Conservation (phyloP, 208 protist genomes). For the Trypanosoma rangeli region DNA sequence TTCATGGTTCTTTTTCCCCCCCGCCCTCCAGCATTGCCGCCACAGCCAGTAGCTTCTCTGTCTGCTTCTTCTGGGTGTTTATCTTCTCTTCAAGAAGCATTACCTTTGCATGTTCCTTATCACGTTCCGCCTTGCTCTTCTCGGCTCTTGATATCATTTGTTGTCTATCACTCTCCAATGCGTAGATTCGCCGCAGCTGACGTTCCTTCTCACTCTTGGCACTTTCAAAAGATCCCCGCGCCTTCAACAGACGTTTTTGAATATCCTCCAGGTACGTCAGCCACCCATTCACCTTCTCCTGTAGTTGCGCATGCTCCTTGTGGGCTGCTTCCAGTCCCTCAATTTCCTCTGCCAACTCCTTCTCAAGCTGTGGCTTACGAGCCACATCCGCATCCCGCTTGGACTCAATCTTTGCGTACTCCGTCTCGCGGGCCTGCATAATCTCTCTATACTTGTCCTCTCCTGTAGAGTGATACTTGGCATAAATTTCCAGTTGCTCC, state of each 20-base stretch:
- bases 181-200: constrained; percentile 39
- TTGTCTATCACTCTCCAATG: constrained; percentile 47
- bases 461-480: constrained; percentile 35
- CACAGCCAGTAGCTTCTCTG: constrained; percentile 43
- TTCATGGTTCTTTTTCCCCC: constrained; percentile 2
- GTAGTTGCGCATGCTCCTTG: constrained; percentile 36
- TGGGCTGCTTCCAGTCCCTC: constrained; percentile 26
- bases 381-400: constrained; percentile 35
- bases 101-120: constrained; percentile 51
- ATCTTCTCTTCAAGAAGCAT: constrained; percentile 48
- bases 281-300: constrained; percentile 49
- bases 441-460: constrained; percentile 54
- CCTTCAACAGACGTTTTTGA: constrained; percentile 47
- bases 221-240: constrained; percentile 56
- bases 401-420: constrained; percentile 44
- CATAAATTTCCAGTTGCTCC: constrained; percentile 68
- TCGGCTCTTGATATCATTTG: constrained; percentile 38
- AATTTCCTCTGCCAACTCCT: constrained; percentile 39
- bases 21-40: constrained; percentile 31
- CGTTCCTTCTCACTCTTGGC: constrained; percentile 53
- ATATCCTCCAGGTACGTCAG: constrained; percentile 43
- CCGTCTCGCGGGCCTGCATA: constrained; percentile 43
- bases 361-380: constrained; percentile 44
- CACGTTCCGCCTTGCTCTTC: constrained; percentile 44
- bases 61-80: constrained; percentile 39